Evolutionary conservation across 176 grass and related monocot genomes (phyloP), one percentile per base, ranked within the genome.

Genomic region (Metroxylon sagu): DNA sequence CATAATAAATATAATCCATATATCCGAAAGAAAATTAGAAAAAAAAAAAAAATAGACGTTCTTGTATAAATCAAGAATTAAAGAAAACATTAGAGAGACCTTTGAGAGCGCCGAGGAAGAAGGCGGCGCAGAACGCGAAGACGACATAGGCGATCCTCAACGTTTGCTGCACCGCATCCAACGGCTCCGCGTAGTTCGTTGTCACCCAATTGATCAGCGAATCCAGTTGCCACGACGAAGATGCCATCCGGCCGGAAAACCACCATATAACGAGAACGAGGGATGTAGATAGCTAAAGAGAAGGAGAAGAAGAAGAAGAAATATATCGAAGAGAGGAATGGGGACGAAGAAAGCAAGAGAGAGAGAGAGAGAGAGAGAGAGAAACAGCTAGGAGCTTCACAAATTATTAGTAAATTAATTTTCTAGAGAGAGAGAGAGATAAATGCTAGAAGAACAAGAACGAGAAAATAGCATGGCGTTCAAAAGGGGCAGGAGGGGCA

Each of bases 51-150:
- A 43, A 43, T 12, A 43, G 14, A 14, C 10, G 35, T 14, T 12
- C 12, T 43, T 2, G 2, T 43, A 43, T 43, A 43, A 2, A 43
- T 43, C 35, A 43, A 43, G 35, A 43, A 14, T 43, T 43, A 43
- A 43, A 43, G 35, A 2, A 62, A 19, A 27, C 29, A 31, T 52
- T 56, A 55, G 56, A 50, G n/a, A 49, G 56, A 73, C 90, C 90
- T 95, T 95, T 95, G 68, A 86, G 67, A 56, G 69, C 86, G 15
- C 90, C 90, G 82, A 89, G 77, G 74, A 95, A 89, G 61, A 95
- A 77, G 69, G 90, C 90, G 75, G 80, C 72, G 75, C 83, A 84
- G 65, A 95, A 95, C 74, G 83, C 74, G 76, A 95, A 78, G 61
- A 89, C 71, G 5, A 95, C 85, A 72, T 89, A 89, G 16, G 77